These are phyloP conservation scores for Brassica balearica DNA, from an alignment of 441 rosid species.

Conservation along the genomic window DNA sequence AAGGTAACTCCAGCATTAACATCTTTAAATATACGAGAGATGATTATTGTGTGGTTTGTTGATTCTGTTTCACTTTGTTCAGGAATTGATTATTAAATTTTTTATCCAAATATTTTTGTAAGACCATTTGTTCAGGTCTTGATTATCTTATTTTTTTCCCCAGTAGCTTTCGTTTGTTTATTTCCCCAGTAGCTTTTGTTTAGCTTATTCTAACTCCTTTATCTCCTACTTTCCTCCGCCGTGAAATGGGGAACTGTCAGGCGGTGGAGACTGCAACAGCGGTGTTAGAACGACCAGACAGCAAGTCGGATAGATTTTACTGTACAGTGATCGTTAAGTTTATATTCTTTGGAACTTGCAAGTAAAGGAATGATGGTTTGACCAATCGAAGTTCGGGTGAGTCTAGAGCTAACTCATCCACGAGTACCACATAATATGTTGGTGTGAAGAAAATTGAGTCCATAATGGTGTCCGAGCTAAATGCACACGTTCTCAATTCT, in stretches of 20 bases:
- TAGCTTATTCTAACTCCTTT: neutral
- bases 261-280: conserved; percentile 45
- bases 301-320: conserved; percentile 37
- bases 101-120: too few relatives aligned
- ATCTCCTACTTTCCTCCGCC: conserved; percentile 33
- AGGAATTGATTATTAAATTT: too few relatives aligned
- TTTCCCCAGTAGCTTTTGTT: too few relatives aligned
- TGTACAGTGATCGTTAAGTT: conserved; percentile 17
- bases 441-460: neutral
- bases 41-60: too few relatives aligned
- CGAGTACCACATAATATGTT: neutral
- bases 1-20: too few relatives aligned
- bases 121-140: too few relatives aligned
- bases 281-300: conserved; percentile 41
- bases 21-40: too few relatives aligned
- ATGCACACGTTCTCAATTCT: neutral
- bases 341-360: neutral
- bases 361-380: neutral
- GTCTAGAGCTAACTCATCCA: neutral
- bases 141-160: too few relatives aligned
- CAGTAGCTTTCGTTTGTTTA: too few relatives aligned
- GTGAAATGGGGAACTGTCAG: conserved; percentile 45
- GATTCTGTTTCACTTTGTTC: too few relatives aligned
- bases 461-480: neutral
- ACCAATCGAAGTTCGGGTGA: neutral